Evolutionary conservation across 2,329 filamentous ascomycete species (phyloP), one percentile per base, ranked within the genome.

Genomic region (Fusarium humuli): DNA sequence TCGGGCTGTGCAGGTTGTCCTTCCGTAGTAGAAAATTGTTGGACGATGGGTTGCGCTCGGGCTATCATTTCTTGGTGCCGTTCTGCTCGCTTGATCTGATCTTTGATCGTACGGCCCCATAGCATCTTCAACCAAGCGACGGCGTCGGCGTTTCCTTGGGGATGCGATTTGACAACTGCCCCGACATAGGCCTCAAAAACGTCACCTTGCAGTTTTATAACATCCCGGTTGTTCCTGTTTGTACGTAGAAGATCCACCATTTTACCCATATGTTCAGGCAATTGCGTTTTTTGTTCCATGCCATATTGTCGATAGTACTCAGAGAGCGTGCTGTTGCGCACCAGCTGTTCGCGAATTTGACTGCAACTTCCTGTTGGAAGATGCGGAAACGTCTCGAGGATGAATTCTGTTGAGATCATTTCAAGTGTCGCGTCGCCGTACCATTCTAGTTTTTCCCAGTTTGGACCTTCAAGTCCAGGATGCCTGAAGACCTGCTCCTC

Each of bases 161-260:
- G 84, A 73, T 94, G 87, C 2, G 91, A 90, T 4, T 93, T 81
- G 34, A 97, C 86, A 8, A 94, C 81, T 5, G 92, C 94, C 11
- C 92, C 94, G 18, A 97, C 88, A 73, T 97, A 98, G 0, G 95
- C 92, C 78, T 98, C 95, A 74, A 98, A 97, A 20, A 98, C 86
- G 77, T 98, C 95, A 11, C 91, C 94, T 59, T 92, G 85, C 12
- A 94, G 89, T 79, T 98, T 98, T 16, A 83, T 86, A 64, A 87
- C 84, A 44, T 85, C 86, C 77, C 86, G 90, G 76, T 76, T 79
- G 59, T 75, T 85, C 8, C 77, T 77, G 13, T 68, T 76, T 16
- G 74, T 74, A 22, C 67, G 70, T 11, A 77, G 74, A 8, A 73
- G 54, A 8, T 66, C 61, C 27, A 61, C 60, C 34, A 73, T 69